Evolutionary conservation across 2,329 filamentous ascomycete species (phyloP).

Genomic region (Colletotrichum paranaense): DNA sequence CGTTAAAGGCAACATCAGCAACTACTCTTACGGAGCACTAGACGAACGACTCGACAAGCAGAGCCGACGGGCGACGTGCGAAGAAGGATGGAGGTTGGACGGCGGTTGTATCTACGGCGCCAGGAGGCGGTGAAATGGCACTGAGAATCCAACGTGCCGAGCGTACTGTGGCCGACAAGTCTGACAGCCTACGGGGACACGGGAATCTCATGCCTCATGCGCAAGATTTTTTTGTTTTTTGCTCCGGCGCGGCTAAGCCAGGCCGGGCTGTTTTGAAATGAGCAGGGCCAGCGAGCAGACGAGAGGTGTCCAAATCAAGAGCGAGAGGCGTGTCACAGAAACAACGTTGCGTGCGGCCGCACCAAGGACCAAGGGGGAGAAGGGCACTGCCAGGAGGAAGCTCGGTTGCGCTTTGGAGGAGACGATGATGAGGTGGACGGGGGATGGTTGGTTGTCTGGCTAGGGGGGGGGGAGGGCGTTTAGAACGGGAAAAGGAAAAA

Average conservation of each 20-base stretch:
- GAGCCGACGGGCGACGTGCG: conserved; percentile 26
- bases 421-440: background rate
- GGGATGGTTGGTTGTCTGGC: too few species aligned
- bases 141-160: conserved; percentile 27
- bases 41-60: background rate
- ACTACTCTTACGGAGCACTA: too few species aligned
- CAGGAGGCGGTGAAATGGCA: conserved; percentile 24
- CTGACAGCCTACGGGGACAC: background rate
- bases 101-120: conserved; percentile 23
- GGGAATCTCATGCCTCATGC: background rate
- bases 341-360: conserved; percentile 32
- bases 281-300: background rate
- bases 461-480: background rate
- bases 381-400: background rate
- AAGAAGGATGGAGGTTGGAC: conserved; percentile 28
- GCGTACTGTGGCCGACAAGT: conserved; percentile 27
- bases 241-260: conserved; percentile 20
- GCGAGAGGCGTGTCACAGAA: conserved; percentile 22
- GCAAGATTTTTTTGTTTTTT: background rate
- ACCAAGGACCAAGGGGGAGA: background rate
- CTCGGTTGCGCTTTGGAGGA: conserved; percentile 1
- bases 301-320: background rate
- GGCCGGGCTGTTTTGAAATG: conserved; percentile 32
- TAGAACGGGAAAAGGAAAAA: background rate
- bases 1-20: background rate